phyloP scores from a whole-genome alignment of 805 yeast species.

The Candida odintsovae region DNA sequence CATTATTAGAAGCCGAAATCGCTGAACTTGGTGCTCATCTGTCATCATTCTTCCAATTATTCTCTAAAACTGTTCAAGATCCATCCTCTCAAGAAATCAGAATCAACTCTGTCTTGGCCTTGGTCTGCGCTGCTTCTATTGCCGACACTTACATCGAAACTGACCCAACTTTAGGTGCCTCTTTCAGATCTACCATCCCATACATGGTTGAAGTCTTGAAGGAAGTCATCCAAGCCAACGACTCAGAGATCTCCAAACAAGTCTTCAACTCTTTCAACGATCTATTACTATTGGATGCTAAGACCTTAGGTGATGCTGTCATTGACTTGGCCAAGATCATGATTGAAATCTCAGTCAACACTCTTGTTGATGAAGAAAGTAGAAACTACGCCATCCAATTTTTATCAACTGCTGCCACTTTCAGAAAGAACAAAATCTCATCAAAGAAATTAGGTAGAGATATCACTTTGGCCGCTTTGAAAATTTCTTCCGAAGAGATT shows the following conservation, averaged over 20 bases:
- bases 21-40: slow-evolving; percentile 54
- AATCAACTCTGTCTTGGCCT: slow-evolving; percentile 74
- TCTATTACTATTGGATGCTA: slow-evolving; percentile 68
- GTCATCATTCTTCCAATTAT: slow-evolving; percentile 64
- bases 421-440: slow-evolving; percentile 74
- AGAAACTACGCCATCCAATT: slow-evolving; percentile 82
- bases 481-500: slow-evolving; percentile 76
- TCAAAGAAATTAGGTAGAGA: slow-evolving; percentile 80
- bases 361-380: slow-evolving; percentile 67
- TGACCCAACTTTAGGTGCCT: slow-evolving; percentile 39
- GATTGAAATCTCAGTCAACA: slow-evolving; percentile 67
- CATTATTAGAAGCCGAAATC: slow-evolving; percentile 68
- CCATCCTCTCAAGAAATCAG: slow-evolving; percentile 65
- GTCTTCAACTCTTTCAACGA: slow-evolving; percentile 84
- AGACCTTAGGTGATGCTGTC: slow-evolving; percentile 71
- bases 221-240: slow-evolving; percentile 65
- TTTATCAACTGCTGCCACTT: slow-evolving; percentile 69
- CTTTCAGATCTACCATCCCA: slow-evolving; percentile 68
- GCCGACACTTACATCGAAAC: slow-evolving; percentile 54
- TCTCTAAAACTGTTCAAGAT: slow-evolving; percentile 59
- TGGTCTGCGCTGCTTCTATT: slow-evolving; percentile 59
- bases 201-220: slow-evolving; percentile 75
- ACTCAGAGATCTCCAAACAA: slow-evolving; percentile 63
- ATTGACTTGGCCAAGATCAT: slow-evolving; percentile 64
- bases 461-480: slow-evolving; percentile 66